Evolutionary conservation across 495 filamentous ascomycete genomes (phyloP), one percentile per base, ranked within the genome.

Genomic region (Rhypophila decipiens): DNA sequence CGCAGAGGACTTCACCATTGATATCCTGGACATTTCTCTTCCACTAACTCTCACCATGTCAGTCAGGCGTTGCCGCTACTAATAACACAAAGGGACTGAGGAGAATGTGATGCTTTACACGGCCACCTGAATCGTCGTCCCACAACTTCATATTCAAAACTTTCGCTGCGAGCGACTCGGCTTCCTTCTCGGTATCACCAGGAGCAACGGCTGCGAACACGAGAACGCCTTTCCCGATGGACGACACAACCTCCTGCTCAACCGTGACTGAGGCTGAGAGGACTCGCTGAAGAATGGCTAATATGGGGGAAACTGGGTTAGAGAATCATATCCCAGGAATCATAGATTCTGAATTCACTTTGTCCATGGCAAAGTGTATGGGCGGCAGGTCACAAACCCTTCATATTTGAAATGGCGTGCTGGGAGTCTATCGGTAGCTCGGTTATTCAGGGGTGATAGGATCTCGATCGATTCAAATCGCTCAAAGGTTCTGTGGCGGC

Each of bases 201-300:
- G 88, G 87, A 15, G 86, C 87, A 17, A 99, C 80, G 23, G 90
- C 94, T 21, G 90, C 90, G 56, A 99, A 83, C 13, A 97, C 89
- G 2, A 99, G 74, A 34, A 99, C 71, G 23, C 94, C 94, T 61
- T 83, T 86, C 34, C 87, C 87, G 56, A 99, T 96, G 1, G 81
- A 82, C 1, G 94, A 96, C 7, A 99, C 80, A 24, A 96, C 64
- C 57, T 94, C 74, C 48, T 85, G 83, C 60, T 97, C 90, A n/a
- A 99, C 89, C 9, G 88, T 94, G 58, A 99, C 94, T n/a, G 94
- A 96, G 45, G 94, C 94, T 17, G 93, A 97, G 43, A 91, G 84
- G 46, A 97, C 94, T 47, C 94, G 77, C 68, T 99, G 94, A 23
- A 99, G 76, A 49, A 99, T 88, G 39, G 89, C 93, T 98, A n/a